Evolutionary conservation across 2,329 filamentous ascomycete species (phyloP), one percentile per base, ranked within the genome.

Genomic region (Dothiorella sarmentorum): DNA sequence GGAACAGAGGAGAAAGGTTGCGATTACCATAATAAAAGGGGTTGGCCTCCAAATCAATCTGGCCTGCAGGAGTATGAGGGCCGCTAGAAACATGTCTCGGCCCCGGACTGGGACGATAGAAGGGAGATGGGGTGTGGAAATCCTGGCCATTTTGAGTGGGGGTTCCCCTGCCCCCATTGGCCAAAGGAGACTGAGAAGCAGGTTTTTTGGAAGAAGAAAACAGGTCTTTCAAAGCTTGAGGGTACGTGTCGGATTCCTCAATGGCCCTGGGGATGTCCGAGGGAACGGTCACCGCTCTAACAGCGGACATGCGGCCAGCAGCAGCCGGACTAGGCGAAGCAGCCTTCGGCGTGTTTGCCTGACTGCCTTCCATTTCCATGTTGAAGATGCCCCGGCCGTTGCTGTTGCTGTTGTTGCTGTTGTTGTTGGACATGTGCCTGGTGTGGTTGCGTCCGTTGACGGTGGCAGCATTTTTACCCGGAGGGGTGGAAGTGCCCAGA

Each of bases 311-410:
- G 24, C 38, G 37, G 65, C 53, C 20, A 26, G 49, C 35, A 18
- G 11, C 18, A 24, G 24, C 15, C 6, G 58, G 58, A 15, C 31
- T 56, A 4, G 49, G 58, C 18, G 52, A 56, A 35, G 35, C 17
- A 26, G 58, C 24, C 52, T 60, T 56, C n/a, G 58, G 52, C 7
- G 58, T 51, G 4, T 20, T 31, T 18, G 51, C 18, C 4, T 17
- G 13, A 7, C 38, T 40, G 15, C 18, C 81, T 63, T 90, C 85
- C 44, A 91, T 76, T 68, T 95, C 90, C 62, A 85, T 80, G 7
- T 84, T 72, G 61, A 91, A 89, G 27, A 89, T 81, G 22, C 81
- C 82, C 53, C 80, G 79, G 27, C 80, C 72, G 2, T 78, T 75
- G 60, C 79, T 79, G 37, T 76, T 75, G 33, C n/a, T n/a, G n/a